Evolutionary conservation across 208 protist species (phyloP).

Genomic region (Acanthamoeba quina): DNA sequence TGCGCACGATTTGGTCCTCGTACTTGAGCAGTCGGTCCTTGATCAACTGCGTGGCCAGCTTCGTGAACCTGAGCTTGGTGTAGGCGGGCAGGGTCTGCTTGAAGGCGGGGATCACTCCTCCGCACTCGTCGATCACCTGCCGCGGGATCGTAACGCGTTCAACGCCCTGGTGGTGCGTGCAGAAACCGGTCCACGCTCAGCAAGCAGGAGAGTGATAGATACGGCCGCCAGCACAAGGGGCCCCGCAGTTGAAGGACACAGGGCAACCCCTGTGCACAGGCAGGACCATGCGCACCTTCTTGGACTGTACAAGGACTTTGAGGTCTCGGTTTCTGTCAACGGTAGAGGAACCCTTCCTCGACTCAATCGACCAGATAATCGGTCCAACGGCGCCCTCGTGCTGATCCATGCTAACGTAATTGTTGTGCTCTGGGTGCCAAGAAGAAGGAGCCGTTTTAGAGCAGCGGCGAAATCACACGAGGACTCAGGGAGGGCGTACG

Average conservation of each 20-base stretch:
- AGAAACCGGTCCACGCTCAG: no score
- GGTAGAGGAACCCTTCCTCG: not conserved
- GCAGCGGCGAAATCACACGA: not conserved
- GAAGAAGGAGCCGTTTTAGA: not conserved
- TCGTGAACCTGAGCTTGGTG: constrained; percentile 31
- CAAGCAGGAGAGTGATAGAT: no score
- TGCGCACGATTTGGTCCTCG: constrained; percentile 73
- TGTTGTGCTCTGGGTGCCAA: constrained; percentile 25
- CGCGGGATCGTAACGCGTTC: constrained; percentile 34
- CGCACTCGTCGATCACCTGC: not conserved
- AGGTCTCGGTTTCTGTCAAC: not conserved
- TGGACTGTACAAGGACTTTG: constrained; percentile 66
- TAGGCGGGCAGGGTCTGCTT: constrained; percentile 48
- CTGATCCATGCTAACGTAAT: constrained; percentile 54
- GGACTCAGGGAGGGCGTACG: not conserved
- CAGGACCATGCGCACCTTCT: constrained; percentile 6
- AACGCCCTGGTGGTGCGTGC: no score
- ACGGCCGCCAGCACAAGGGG: no score
- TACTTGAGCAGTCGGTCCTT: constrained; percentile 71
- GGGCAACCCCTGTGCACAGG: not conserved
- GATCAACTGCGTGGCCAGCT: constrained; percentile 25
- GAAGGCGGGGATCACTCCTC: constrained; percentile 40
- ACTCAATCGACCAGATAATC: constrained; percentile 49
- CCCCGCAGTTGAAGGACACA: no score
- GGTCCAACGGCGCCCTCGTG: constrained; percentile 52